A percentile compares a stretch with the other conserved stretches of the same genome.
phyloP scores from a whole-genome alignment of 331 rosid species.

The Pyrus hybrid region DNA sequence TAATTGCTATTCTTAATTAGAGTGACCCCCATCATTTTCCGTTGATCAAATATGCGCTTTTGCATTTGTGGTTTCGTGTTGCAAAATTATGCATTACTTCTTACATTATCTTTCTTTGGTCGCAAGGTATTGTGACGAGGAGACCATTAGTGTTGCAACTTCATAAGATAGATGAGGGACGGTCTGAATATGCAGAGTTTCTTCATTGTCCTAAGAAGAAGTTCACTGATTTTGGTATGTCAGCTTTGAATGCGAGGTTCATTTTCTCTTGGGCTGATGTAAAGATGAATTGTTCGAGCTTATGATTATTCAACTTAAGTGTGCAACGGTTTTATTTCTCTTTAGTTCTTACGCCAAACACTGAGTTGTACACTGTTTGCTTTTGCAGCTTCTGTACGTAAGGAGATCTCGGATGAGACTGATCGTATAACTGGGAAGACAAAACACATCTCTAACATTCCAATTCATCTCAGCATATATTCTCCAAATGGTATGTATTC shows the following conservation, averaged over 20 bases:
- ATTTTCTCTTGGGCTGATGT: neutral
- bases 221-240: constrained; percentile 72
- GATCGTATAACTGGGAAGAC: constrained; percentile 95
- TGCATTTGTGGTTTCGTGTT: neutral
- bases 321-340: neutral
- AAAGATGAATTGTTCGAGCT: neutral
- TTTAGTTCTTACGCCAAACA: neutral
- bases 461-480: constrained; percentile 97
- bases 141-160: constrained; percentile 95
- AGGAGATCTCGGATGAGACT: constrained; percentile 91
- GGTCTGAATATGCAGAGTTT: constrained; percentile 87
- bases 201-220: constrained; percentile 84
- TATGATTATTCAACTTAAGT: neutral
- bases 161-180: constrained; percentile 67
- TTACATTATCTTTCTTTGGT: constrained; percentile 2
- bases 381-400: constrained; percentile 78
- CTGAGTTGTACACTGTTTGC: constrained; percentile 11
- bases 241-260: neutral
- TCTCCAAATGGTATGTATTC: constrained; percentile 86
- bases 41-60: neutral
- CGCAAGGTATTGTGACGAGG: constrained; percentile 87
- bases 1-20: neutral
- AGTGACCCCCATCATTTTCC: neutral
- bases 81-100: neutral
- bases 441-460: constrained; percentile 87